A percentile compares a stretch with the other conserved stretches of the same genome.
Evolutionary conservation across 148 eudicot genomes (phyloP).

Genomic region (Simmondsia chinensis): DNA sequence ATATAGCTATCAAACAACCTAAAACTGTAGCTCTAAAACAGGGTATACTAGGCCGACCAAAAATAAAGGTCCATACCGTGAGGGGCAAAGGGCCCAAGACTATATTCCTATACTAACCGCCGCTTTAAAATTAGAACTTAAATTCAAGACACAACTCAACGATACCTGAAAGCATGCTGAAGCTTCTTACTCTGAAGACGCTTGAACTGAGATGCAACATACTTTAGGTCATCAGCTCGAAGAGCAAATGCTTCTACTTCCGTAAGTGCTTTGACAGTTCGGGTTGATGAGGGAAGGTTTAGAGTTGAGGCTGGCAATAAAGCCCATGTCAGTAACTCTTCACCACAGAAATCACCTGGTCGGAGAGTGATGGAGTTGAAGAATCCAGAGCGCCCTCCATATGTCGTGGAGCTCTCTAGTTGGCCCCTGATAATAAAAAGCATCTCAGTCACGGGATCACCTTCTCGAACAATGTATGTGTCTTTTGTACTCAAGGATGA

Average conservation of each 20-base stretch:
- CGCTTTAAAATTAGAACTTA: no score
- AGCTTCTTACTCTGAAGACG: constrained; percentile 76
- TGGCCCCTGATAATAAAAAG: constrained; percentile 75
- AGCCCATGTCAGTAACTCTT: constrained; percentile 87
- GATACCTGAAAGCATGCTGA: constrained; percentile 65
- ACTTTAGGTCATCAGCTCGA: constrained; percentile 78
- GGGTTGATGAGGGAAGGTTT: constrained; percentile 77
- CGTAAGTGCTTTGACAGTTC: constrained; percentile 58
- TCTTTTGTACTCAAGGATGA: constrained; percentile 70
- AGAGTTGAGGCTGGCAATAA: constrained; percentile 38
- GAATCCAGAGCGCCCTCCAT: constrained; percentile 80
- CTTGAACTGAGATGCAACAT: constrained; percentile 67
- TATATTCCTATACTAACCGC: no score
- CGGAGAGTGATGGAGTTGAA: constrained; percentile 66
- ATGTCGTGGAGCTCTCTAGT: constrained; percentile 85
- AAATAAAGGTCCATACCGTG: no score
- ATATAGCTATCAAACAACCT: no score
- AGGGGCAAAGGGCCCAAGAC: no score
- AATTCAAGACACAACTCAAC: no score
- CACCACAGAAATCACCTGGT: constrained; percentile 85
- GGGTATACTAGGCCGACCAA: no score
- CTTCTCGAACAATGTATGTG: constrained; percentile 74
- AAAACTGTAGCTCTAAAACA: no score
- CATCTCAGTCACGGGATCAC: constrained; percentile 83
- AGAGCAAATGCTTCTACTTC: constrained; percentile 88